Evolutionary conservation across 192 early-diverging fungal genomes (phyloP).

Genomic region (Geosiphon pyriformis): DNA sequence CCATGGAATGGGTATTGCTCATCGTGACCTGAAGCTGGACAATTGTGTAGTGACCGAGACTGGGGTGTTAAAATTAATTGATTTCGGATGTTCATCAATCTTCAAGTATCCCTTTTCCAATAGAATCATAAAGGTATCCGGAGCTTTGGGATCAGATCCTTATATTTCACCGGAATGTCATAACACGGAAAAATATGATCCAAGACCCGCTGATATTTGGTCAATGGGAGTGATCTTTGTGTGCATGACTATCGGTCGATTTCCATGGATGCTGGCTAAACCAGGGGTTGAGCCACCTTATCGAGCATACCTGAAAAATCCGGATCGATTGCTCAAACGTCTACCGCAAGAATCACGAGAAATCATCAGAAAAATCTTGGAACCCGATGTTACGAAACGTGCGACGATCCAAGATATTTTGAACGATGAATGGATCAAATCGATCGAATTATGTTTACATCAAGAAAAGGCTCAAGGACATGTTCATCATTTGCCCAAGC

Average conservation of each 20-base stretch:
- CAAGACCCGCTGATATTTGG: slow-evolving; percentile 84
- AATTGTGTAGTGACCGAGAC: slow-evolving; percentile 75
- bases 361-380: slow-evolving; percentile 59
- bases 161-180: slow-evolving; percentile 93
- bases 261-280: slow-evolving; percentile 61
- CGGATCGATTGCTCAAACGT: slow-evolving; percentile 51
- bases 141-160: slow-evolving; percentile 85
- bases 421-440: slow-evolving; percentile 69
- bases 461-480: slow-evolving; percentile 1
- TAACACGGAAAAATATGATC: slow-evolving; percentile 66
- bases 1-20: slow-evolving; percentile 87
- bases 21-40: slow-evolving; percentile 88
- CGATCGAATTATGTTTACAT: slow-evolving; percentile 46
- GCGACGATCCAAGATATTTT: slow-evolving; percentile 62
- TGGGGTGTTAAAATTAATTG: slow-evolving; percentile 87
- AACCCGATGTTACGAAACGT: slow-evolving; percentile 52
- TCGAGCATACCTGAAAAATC: slow-evolving; percentile 44
- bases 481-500: no score
- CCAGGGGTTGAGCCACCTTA: slow-evolving; percentile 51
- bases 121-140: slow-evolving; percentile 44
- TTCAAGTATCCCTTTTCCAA: slow-evolving; percentile 79
- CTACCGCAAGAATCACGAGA: slow-evolving; percentile 53
- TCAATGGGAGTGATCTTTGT: slow-evolving; percentile 83
- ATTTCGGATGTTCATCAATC: slow-evolving; percentile 90
- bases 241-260: slow-evolving; percentile 63